phyloP scores from a whole-genome alignment of 805 yeast species.

The Wickerhamiella allomyrinae region DNA sequence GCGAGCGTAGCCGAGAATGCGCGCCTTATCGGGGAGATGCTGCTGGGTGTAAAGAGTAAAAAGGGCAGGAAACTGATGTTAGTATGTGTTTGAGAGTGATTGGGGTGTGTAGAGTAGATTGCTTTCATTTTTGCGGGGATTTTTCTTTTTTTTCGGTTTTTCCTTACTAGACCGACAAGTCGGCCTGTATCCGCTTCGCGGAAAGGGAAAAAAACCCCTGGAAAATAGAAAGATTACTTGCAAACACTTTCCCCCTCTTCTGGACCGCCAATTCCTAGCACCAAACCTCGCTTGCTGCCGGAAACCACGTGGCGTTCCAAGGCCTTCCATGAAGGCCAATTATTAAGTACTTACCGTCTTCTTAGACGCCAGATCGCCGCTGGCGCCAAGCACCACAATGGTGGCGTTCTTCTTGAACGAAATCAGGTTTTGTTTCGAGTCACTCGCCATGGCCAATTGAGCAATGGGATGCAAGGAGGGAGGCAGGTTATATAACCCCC shows the following conservation, averaged over 20 bases:
- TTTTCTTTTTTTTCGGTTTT: too few relatives aligned
- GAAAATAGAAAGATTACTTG: too few relatives aligned
- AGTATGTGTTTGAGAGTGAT: not conserved
- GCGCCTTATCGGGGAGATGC: slow-evolving; percentile 50
- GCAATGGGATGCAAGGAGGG: not conserved
- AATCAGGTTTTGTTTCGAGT: not conserved
- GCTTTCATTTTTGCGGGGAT: too few relatives aligned
- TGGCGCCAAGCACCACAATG: slow-evolving; percentile 20
- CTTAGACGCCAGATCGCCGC: slow-evolving; percentile 27
- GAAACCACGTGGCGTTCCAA: not conserved
- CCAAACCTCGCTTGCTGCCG: too few relatives aligned
- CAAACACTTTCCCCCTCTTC: too few relatives aligned
- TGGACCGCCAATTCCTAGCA: too few relatives aligned
- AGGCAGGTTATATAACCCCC: too few relatives aligned
- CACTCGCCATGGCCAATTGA: not conserved
- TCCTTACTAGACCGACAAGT: too few relatives aligned
- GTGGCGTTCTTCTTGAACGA: slow-evolving; percentile 9
- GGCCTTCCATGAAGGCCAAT: not conserved
- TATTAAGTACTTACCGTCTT: slow-evolving; percentile 12
- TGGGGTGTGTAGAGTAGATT: too few relatives aligned
- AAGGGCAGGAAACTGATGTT: slow-evolving; percentile 27
- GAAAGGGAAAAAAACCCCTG: too few relatives aligned
- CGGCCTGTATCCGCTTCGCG: too few relatives aligned
- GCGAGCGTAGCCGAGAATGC: slow-evolving; percentile 86
- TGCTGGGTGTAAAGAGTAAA: slow-evolving; percentile 48